These are phyloP conservation scores for Trypethelium eluteriae DNA, from an alignment of 495 filamentous ascomycete species.

Conservation along the genomic window DNA sequence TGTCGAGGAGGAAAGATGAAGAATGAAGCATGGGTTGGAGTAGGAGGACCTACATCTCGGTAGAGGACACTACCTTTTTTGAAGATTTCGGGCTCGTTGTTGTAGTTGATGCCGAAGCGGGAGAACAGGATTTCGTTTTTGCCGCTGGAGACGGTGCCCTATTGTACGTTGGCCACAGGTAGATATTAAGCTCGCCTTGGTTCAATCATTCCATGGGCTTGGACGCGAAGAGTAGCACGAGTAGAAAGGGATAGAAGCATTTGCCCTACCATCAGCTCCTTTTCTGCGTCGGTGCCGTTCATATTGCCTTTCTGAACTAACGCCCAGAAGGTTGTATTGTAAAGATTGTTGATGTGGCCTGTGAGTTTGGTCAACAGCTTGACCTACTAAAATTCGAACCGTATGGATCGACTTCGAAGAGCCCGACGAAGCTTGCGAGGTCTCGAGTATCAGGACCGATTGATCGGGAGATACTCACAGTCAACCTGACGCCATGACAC, in stretches of 20 bases:
- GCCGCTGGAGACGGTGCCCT: constrained; percentile 76
- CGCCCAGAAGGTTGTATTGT: constrained; percentile 95
- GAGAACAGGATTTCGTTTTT: constrained; percentile 97
- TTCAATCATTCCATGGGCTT: neutral
- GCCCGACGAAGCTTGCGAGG: neutral
- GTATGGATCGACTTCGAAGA: too few relatives aligned
- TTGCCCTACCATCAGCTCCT: constrained; percentile 55
- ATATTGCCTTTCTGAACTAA: constrained; percentile 71
- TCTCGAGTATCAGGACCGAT: neutral
- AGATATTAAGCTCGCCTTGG: neutral
- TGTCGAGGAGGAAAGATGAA: neutral
- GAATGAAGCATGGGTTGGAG: neutral
- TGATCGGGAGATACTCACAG: constrained; percentile 49
- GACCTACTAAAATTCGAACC: neutral
- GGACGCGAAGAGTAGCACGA: too few relatives aligned
- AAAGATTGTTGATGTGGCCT: constrained; percentile 97
- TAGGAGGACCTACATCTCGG: constrained; percentile 38
- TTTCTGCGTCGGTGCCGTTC: constrained; percentile 67
- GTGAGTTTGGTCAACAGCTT: neutral
- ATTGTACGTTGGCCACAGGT: neutral
- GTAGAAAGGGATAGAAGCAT: constrained; percentile 15
- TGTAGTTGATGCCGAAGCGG: constrained; percentile 88
- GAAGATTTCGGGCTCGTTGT: constrained; percentile 85
- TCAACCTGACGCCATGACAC: constrained; percentile 96
- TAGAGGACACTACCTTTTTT: constrained; percentile 89